Conservation (phyloP, 768 basidiomycete species). For the Solioccasus polychromus region DNA sequence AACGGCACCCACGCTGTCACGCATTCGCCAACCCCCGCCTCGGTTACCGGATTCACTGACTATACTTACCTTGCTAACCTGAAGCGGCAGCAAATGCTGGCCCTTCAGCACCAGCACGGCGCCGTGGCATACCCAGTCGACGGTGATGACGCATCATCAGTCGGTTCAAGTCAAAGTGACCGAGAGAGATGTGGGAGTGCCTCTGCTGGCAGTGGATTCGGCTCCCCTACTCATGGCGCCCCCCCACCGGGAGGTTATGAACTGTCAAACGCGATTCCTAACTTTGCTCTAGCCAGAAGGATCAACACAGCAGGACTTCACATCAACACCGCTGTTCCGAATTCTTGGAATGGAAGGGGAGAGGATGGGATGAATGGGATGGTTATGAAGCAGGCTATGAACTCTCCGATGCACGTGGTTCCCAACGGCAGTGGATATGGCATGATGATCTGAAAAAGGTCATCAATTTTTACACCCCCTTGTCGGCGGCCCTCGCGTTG, state of each 20-base stretch:
- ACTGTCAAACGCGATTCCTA: slow-evolving; percentile 29
- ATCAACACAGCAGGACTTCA: slow-evolving; percentile 21
- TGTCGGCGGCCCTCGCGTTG: slow-evolving; percentile 7
- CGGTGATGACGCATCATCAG: slow-evolving; percentile 38
- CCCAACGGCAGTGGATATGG: slow-evolving; percentile 38
- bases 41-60: slow-evolving; percentile 14
- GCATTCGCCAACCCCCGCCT: slow-evolving; percentile 15
- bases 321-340: slow-evolving; percentile 23
- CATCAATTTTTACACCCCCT: slow-evolving; percentile 1
- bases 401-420: slow-evolving; percentile 37
- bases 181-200: slow-evolving; percentile 38
- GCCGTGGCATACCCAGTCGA: slow-evolving; percentile 29
- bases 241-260: slow-evolving; percentile 35
- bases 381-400: slow-evolving; percentile 34
- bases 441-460: slow-evolving; percentile 34
- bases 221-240: slow-evolving; percentile 30
- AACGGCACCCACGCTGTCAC: slow-evolving; percentile 35
- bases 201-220: slow-evolving; percentile 32
- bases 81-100: slow-evolving; percentile 30
- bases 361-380: slow-evolving; percentile 34
- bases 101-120: slow-evolving; percentile 30
- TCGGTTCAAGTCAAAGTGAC: slow-evolving; percentile 34
- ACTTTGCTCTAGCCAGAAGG: slow-evolving; percentile 26
- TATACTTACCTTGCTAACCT: slow-evolving; percentile 26
- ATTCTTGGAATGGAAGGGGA: slow-evolving; percentile 25